A percentile compares a stretch with the other conserved stretches of the same genome.
Conservation (phyloP, 1,139 yeast genomes). For the Saccharomyces pastorianus region DNA sequence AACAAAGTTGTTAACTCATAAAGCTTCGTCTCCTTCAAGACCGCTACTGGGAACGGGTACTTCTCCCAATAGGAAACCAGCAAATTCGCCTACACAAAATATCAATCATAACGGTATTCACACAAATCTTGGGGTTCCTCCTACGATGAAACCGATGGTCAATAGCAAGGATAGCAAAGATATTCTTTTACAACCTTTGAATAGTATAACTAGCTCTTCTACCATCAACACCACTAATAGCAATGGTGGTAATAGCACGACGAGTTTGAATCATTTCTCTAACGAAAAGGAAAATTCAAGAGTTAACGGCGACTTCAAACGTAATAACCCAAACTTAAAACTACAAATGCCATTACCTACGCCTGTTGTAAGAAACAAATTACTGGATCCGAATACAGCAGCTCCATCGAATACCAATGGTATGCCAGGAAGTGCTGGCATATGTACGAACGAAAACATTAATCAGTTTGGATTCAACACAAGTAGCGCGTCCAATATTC, state of each 20-base stretch:
- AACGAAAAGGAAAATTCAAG: constrained; percentile 15
- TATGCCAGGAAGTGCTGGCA: constrained; percentile 8
- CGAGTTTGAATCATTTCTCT: not conserved
- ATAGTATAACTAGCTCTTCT: constrained; percentile 33
- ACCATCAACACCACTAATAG: constrained; percentile 7
- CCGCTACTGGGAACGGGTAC: constrained; percentile 4
- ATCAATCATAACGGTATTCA: not conserved
- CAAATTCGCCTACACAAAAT: constrained; percentile 15
- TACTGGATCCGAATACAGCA: constrained; percentile 26
- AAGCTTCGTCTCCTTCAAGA: constrained; percentile 25
- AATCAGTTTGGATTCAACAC: constrained; percentile 63
- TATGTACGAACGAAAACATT: constrained; percentile 34
- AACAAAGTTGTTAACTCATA: constrained; percentile 1
- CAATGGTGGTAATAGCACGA: constrained; percentile 1
- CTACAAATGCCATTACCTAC: constrained; percentile 47
- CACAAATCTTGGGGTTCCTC: constrained; percentile 12
- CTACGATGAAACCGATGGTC: constrained; percentile 24
- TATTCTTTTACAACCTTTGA: constrained; percentile 52
- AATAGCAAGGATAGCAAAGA: constrained; percentile 30
- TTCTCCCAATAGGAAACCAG: constrained; percentile 20
- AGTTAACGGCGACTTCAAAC: constrained; percentile 28
- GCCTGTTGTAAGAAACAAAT: constrained; percentile 28
- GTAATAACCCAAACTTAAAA: constrained; percentile 36
- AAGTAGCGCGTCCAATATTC: constrained; percentile 40
- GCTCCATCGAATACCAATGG: constrained; percentile 3